These are phyloP conservation scores for Postia placenta DNA, from an alignment of 768 basidiomycete species.

Conservation along the genomic window DNA sequence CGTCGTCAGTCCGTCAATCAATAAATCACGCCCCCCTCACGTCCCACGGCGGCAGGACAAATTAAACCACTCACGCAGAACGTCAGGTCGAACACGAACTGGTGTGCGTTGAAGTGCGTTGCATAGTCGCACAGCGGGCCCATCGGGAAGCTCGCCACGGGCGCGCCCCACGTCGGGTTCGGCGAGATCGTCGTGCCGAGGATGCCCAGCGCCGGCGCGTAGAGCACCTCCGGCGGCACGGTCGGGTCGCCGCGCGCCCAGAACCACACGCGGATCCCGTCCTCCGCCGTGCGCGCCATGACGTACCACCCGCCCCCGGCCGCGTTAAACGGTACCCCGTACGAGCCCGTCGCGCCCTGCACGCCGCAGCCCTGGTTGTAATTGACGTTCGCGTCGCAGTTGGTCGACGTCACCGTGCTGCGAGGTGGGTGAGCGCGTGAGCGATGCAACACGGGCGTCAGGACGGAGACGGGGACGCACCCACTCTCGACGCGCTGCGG, in stretches of 20 bases:
- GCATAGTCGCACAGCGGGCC: conserved; percentile 43
- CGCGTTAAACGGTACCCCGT: conserved; percentile 43
- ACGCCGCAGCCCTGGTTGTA: conserved; percentile 62
- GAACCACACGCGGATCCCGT: conserved; percentile 57
- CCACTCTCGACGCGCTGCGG: conserved; percentile 37
- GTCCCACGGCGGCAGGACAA: background rate
- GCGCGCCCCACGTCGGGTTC: conserved; percentile 34
- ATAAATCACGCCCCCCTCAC: background rate
- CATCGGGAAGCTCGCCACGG: conserved; percentile 45
- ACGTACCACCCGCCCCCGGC: conserved; percentile 58
- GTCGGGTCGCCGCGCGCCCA: conserved; percentile 41
- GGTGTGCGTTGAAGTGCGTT: conserved; percentile 45
- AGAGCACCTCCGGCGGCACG: conserved; percentile 38
- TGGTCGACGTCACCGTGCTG: conserved; percentile 34
- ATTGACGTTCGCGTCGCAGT: conserved; percentile 46
- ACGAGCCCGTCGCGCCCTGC: conserved; percentile 33
- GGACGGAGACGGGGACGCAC: conserved; percentile 24
- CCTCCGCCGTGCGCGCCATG: conserved; percentile 33
- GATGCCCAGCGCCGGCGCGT: conserved; percentile 8
- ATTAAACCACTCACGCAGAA: conserved; percentile 44
- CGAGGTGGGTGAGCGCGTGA: background rate
- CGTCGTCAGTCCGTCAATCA: background rate
- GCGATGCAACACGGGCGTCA: background rate
- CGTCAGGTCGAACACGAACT: conserved; percentile 53
- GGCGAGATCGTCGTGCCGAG: conserved; percentile 12